Percentiles rank a stretch among this genome's conserved stretches.
Evolutionary conservation across 2,329 filamentous ascomycete species (phyloP).

Genomic region (Diaporthe caulivora): DNA sequence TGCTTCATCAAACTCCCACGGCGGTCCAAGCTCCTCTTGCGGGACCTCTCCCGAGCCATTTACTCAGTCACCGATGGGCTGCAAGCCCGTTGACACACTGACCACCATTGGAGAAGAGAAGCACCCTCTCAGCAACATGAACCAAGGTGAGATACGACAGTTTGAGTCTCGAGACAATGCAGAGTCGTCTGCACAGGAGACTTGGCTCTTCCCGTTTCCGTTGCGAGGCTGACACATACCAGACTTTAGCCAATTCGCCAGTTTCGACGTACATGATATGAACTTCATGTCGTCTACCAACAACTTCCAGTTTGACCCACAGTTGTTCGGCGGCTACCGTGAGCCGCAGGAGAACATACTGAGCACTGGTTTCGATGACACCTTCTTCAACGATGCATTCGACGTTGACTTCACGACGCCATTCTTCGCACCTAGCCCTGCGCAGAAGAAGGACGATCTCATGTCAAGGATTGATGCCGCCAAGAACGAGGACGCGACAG

Average conservation of each 20-base stretch:
- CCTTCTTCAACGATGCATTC: constrained; percentile 80
- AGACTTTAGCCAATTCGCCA: constrained; percentile 55
- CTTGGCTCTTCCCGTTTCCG: neutral
- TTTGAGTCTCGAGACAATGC: neutral
- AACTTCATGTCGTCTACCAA: constrained; percentile 85
- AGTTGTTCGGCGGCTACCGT: constrained; percentile 91
- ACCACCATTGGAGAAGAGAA: constrained; percentile 75
- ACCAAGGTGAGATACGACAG: constrained; percentile 50
- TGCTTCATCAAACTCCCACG: constrained; percentile 71
- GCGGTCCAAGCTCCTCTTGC: constrained; percentile 73
- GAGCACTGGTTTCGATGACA: constrained; percentile 77
- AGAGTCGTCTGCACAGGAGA: neutral
- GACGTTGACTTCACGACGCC: constrained; percentile 85
- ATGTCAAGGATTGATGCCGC: constrained; percentile 82
- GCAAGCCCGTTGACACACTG: constrained; percentile 72
- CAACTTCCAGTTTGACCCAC: constrained; percentile 88
- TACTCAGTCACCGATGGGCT: constrained; percentile 77
- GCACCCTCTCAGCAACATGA: constrained; percentile 63
- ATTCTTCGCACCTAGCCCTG: constrained; percentile 73
- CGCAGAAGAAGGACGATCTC: constrained; percentile 61
- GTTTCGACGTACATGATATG: constrained; percentile 68
- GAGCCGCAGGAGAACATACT: constrained; percentile 89
- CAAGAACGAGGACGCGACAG: constrained; percentile 74
- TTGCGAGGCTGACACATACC: constrained; percentile 39
- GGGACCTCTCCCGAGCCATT: constrained; percentile 83